A percentile compares a stretch with the other conserved stretches of the same genome.
Conservation (phyloP, 306 rosid genomes). For the Lathyrus sativus region DNA sequence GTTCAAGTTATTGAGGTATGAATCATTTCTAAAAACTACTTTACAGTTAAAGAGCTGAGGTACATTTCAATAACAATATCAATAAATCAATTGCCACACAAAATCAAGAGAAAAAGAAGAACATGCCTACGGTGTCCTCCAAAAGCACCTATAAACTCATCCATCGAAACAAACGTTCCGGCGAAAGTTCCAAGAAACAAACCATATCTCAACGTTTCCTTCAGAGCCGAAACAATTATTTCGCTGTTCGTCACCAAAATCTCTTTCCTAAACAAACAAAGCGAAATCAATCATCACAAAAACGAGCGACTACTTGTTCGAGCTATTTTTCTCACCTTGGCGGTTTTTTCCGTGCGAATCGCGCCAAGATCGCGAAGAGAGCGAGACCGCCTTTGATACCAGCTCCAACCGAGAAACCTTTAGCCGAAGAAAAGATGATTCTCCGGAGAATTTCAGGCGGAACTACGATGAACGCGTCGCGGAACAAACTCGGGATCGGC, state of each 20-base stretch:
- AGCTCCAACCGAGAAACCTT: slow-evolving; percentile 93
- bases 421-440: slow-evolving; percentile 67
- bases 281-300: neutral
- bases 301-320: neutral
- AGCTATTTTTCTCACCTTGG: slow-evolving; percentile 43
- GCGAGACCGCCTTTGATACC: slow-evolving; percentile 96
- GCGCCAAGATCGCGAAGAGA: slow-evolving; percentile 77
- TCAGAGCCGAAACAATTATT: slow-evolving; percentile 65
- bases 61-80: neutral
- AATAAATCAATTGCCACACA: neutral
- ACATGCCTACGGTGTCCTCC: slow-evolving; percentile 92
- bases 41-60: neutral
- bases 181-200: slow-evolving; percentile 90
- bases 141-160: slow-evolving; percentile 70
- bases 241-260: slow-evolving; percentile 62
- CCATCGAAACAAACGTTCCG: slow-evolving; percentile 83
- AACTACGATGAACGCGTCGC: slow-evolving; percentile 32
- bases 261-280: slow-evolving; percentile 50
- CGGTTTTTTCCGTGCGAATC: slow-evolving; percentile 65
- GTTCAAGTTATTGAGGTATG: neutral
- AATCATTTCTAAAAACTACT: neutral
- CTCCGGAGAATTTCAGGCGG: slow-evolving; percentile 65
- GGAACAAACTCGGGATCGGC: slow-evolving; percentile 37
- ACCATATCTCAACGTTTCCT: slow-evolving; percentile 94
- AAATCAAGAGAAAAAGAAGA: slow-evolving; percentile 35